Evolutionary conservation across 139 green algal genomes (phyloP), one percentile per base, ranked within the genome.

Genomic region (Dunaliella primolecta): DNA sequence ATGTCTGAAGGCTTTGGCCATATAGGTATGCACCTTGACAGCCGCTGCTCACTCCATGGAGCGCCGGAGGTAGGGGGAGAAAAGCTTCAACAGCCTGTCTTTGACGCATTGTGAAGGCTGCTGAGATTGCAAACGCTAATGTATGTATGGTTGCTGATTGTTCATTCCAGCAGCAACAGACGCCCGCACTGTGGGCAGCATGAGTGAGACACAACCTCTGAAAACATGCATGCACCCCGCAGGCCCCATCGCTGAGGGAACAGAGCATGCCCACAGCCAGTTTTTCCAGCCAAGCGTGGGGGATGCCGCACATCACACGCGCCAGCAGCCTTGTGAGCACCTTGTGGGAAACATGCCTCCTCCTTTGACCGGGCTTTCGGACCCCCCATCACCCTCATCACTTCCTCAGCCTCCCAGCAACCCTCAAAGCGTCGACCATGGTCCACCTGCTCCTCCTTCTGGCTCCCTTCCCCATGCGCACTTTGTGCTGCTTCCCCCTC

Each of bases 161-260:
- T n/a, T n/a, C n/a, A n/a, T n/a, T n/a, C n/a, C n/a, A n/a, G n/a
- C n/a, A n/a, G n/a, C n/a, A n/a, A n/a, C n/a, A n/a, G n/a, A n/a
- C n/a, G n/a, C n/a, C n/a, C n/a, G n/a, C n/a, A n/a, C n/a, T n/a
- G n/a, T n/a, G n/a, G n/a, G n/a, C n/a, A n/a, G n/a, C n/a, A n/a
- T n/a, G n/a, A n/a, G n/a, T n/a, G n/a, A n/a, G n/a, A n/a, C n/a
- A n/a, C n/a, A n/a, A n/a, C n/a, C n/a, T n/a, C n/a, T n/a, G n/a
- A n/a, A n/a, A n/a, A n/a, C 46, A 64, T 64, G 15, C 46, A 64
- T 64, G 15, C 46, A 64, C 46, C 15, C 7, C 46, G 46, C 46
- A 64, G 46, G 46, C 77, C 77, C 77, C 77, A 81, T 81, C 33
- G 77, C 77, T 29, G 77, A 81, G 34, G 37, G 79, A 27, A 37